Evolutionary conservation across 1,284 basidiomycete species (phyloP).

Genomic region (Dichomitus squalens): DNA sequence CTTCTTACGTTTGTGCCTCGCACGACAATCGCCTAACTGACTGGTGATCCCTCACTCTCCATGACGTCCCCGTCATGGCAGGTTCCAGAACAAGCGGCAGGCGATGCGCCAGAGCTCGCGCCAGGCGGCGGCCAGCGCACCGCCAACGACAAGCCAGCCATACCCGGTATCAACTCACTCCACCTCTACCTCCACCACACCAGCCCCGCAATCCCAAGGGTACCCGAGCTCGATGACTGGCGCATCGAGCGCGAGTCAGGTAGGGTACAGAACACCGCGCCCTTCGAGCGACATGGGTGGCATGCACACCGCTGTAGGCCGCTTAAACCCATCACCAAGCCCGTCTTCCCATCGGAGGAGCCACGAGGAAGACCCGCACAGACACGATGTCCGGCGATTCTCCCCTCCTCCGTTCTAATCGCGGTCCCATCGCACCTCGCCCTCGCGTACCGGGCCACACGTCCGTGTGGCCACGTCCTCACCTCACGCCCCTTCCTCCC

Average conservation of each 20-base stretch:
- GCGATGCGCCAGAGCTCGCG: conserved; percentile 76
- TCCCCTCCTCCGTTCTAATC: conserved; percentile 24
- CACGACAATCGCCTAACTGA: conserved; percentile 1
- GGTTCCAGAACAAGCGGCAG: conserved; percentile 87
- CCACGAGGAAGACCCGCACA: conserved; percentile 25
- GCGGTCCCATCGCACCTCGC: conserved; percentile 23
- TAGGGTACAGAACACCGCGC: conserved; percentile 20
- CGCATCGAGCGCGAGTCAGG: conserved; percentile 23
- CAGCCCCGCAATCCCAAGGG: conserved; percentile 14
- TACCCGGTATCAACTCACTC: conserved; percentile 47
- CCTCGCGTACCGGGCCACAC: conserved; percentile 16
- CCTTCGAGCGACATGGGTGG: conserved; percentile 22
- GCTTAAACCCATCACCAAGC: conserved; percentile 24
- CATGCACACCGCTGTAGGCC: conserved; percentile 18
- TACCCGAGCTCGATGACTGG: conserved; percentile 18
- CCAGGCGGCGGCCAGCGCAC: conserved; percentile 49
- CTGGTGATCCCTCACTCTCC: conserved; percentile 1
- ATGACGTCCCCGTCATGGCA: conserved; percentile 31
- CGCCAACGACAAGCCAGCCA: conserved; percentile 50
- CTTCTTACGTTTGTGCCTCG: conserved; percentile 8
- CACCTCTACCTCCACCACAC: conserved; percentile 17
- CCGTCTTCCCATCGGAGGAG: conserved; percentile 26
- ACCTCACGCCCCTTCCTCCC: neutral
- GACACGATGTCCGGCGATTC: conserved; percentile 17
- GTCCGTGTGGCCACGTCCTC: conserved; percentile 14